Base-by-base conservation (phyloP, 306 rosid species). In the Fagus sylvatica region DNA sequence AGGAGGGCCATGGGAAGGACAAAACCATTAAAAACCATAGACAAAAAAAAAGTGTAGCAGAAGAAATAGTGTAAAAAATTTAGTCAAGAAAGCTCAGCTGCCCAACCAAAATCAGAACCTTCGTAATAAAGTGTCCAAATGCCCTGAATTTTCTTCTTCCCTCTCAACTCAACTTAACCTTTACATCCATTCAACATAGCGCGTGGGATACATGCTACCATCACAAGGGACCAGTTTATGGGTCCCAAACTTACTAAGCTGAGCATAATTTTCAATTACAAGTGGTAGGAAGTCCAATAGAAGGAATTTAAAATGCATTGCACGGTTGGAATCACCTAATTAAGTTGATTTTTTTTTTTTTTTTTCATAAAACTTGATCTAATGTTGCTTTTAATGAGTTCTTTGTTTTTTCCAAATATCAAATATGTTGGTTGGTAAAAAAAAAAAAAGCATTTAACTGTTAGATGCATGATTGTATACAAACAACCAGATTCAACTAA, bases 51-150 rank as follows among this genome's bases (percentile, higher is more conserved):
- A 55, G 22, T 17, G 3, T 22, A 28, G 28, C 42, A 4, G 13
- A 53, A 67, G 41, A 28, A 16, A 62, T 60, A 73, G 6, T 16
- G 2, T 46, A 46, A 34, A 73, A 64, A 43, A 66, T 41, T 34
- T 7, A 72, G 86, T 85, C 89, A 85, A 88, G 76, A 88, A 88
- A 76, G 76, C 53, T 61, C 82, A 71, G 84, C 86, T 76, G 72
- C 80, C 80, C 77, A 71, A 80, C 81, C 30, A 70, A 22, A 57
- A 65, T 53, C 22, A 36, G 83, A 80, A 73, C 28, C 73, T 71
- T 76, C 74, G 55, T 39, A n/a, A n/a, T n/a, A n/a, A 16, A 33
- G 59, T 79, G 86, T 83, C 81, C 69, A 80, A 56, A 78, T 88
- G 72, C 81, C 66, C 39, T 48, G 81, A 74, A 62, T n/a, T 75